phyloP scores from a whole-genome alignment of 805 yeast genomes.

The Priceomyces medius region DNA sequence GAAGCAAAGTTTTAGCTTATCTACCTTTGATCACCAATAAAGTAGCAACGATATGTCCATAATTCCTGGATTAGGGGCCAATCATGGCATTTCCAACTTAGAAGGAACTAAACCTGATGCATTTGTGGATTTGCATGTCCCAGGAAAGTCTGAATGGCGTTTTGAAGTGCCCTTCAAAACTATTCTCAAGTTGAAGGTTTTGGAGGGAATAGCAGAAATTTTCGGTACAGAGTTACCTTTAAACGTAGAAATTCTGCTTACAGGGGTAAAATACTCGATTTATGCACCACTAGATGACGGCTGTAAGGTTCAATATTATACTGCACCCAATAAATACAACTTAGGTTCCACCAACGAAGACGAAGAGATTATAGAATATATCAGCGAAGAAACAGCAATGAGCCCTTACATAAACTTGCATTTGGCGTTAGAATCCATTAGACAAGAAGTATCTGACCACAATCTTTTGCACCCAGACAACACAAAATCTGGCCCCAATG shows the following conservation, averaged over 20 bases:
- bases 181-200: conserved; percentile 49
- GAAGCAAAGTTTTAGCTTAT: neutral
- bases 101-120: conserved; percentile 5
- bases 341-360: conserved; percentile 30
- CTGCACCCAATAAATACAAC: conserved; percentile 22
- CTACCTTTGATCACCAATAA: neutral
- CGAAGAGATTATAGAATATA: conserved; percentile 52
- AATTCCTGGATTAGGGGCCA: conserved; percentile 13
- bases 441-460: conserved; percentile 31
- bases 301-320: conserved; percentile 50
- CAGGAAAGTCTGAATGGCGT: conserved; percentile 66
- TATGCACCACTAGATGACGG: conserved; percentile 57
- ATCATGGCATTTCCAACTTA: conserved; percentile 3
- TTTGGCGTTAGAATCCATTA: conserved; percentile 64
- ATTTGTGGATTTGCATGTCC: conserved; percentile 23
- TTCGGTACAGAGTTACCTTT: conserved; percentile 90
- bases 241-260: conserved; percentile 48
- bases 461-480: conserved; percentile 16
- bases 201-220: conserved; percentile 78
- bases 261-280: conserved; percentile 39
- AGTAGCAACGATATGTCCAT: conserved; percentile 8
- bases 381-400: conserved; percentile 71
- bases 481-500: conserved; percentile 51
- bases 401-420: conserved; percentile 65
- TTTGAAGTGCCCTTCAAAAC: conserved; percentile 61